Percentiles rank a stretch among this genome's conserved stretches.
Evolutionary conservation across 805 yeast species (phyloP).

Genomic region (Candida tibetensis): DNA sequence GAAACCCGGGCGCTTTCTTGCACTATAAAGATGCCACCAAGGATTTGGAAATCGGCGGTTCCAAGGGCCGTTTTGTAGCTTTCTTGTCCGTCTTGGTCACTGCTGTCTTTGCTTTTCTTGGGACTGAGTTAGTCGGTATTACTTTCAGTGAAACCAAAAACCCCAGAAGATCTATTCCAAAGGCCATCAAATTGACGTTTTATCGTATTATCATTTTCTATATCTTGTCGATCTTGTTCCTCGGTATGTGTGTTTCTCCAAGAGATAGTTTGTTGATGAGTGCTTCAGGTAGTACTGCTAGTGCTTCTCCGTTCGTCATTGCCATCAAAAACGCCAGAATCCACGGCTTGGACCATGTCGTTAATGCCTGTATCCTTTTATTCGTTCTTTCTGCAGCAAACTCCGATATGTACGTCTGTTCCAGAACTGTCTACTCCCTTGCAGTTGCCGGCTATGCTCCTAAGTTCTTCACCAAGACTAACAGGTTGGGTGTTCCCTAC

Average conservation of each 20-base stretch:
- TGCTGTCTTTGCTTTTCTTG: constrained; percentile 68
- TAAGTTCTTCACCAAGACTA: constrained; percentile 56
- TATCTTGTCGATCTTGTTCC: constrained; percentile 54
- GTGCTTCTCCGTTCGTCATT: constrained; percentile 82
- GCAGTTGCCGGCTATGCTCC: constrained; percentile 77
- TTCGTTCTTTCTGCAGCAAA: constrained; percentile 82
- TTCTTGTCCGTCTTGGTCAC: constrained; percentile 61
- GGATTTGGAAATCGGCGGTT: constrained; percentile 35
- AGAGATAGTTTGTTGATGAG: constrained; percentile 49
- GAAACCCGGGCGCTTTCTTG: constrained; percentile 61
- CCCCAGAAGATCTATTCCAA: constrained; percentile 66
- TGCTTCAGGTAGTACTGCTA: constrained; percentile 56
- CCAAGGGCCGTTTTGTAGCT: constrained; percentile 57
- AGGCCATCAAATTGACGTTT: constrained; percentile 66
- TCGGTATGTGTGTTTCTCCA: constrained; percentile 68
- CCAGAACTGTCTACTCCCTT: constrained; percentile 71
- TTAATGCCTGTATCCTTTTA: constrained; percentile 74
- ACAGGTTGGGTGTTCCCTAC: constrained; percentile 69
- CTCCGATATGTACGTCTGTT: constrained; percentile 73
- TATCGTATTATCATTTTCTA: constrained; percentile 65
- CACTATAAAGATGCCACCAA: constrained; percentile 45
- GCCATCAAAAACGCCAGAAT: constrained; percentile 71
- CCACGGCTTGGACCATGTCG: constrained; percentile 63
- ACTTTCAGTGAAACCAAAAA: constrained; percentile 71
- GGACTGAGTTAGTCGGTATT: constrained; percentile 68